Evolutionary conservation across 2,329 filamentous ascomycete species (phyloP).

Genomic region (Rhytidhysteron rufulum): DNA sequence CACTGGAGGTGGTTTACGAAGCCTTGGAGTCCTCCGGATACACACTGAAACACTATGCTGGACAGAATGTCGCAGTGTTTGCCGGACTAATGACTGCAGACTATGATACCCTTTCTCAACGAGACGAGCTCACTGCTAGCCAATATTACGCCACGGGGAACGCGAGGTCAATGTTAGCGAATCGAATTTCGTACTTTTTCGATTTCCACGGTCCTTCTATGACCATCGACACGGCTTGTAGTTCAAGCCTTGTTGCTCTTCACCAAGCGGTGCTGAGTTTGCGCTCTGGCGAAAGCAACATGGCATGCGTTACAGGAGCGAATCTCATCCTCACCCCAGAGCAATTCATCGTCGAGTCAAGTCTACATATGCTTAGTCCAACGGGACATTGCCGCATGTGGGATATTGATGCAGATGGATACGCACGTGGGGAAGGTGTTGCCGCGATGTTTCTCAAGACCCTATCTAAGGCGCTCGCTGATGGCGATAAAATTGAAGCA

Average conservation of each 20-base stretch:
- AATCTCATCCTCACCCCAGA: conserved; percentile 1
- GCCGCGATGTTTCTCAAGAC: conserved; percentile 54
- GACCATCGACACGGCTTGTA: conserved; percentile 39
- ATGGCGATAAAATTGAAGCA: conserved; percentile 48
- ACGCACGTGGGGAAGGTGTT: conserved; percentile 59
- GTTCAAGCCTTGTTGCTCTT: conserved; percentile 21
- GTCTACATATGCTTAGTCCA: conserved; percentile 25
- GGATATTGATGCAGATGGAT: conserved; percentile 40
- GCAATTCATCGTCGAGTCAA: conserved; percentile 10
- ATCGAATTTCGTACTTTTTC: conserved; percentile 37
- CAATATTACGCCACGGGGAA: conserved; percentile 11
- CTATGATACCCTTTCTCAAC: background rate
- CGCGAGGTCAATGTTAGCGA: conserved; percentile 28
- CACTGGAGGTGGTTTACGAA: conserved; percentile 17
- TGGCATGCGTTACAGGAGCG: conserved; percentile 22
- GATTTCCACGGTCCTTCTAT: conserved; percentile 26
- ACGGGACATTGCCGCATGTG: background rate
- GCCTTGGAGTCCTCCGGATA: conserved; percentile 30
- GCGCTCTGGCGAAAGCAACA: conserved; percentile 15
- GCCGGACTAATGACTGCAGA: conserved; percentile 1
- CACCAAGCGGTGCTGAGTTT: conserved; percentile 21
- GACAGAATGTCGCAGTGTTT: background rate
- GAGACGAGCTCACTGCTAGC: conserved; percentile 1
- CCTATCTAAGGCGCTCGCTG: conserved; percentile 51
- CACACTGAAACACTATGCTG: conserved; percentile 6